Evolutionary conservation across 1,284 basidiomycete species (phyloP), one percentile per base, ranked within the genome.

Genomic region (Marasmius oreades): DNA sequence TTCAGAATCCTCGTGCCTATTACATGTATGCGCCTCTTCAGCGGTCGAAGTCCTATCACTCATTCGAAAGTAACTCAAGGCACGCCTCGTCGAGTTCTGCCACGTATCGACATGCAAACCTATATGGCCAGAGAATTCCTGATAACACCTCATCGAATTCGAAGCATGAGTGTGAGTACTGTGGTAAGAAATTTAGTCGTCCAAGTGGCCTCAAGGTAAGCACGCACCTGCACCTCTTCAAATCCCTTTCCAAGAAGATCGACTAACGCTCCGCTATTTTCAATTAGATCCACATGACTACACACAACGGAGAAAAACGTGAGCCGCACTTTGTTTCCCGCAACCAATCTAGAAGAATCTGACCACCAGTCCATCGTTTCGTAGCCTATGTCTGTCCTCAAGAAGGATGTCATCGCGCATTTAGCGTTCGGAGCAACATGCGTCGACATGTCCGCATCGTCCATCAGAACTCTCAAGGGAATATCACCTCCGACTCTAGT

Each of bases 351-450:
- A n/a, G 16, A 42, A 20, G 39, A 18, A 20, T 16, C 23, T 56
- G 26, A 51, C 51, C 51, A 51, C 45, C 14, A 5, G 4, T 39
- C 37, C 20, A 20, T 33, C 48, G 43, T 50, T 48, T 53, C 57
- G 18, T 67, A 82, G 80, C 80, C 22, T 81, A 77, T 66, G 68
- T 74, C 57, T 82, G 80, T 63, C 75, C 79, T 22, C 73, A 74
- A 62, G 77, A 78, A 56, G 76, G 77, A 51, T 82, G 80, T 66
- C 78, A 76, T 26, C 75, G 80, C 51, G 73, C 73, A 47, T 82
- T 82, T 65, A 79, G 77, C 62, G 80, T 82, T 46, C 73, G 79
- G 65, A 80, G 77, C 65, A 82, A 82, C 67, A 80, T 81, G 78
- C 77, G 80, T 55, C 71, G 80, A 31, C 80, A 82, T 63, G 73